phyloP scores from a whole-genome alignment of 345 rosid species.

The Arabidopsis arenosa region DNA sequence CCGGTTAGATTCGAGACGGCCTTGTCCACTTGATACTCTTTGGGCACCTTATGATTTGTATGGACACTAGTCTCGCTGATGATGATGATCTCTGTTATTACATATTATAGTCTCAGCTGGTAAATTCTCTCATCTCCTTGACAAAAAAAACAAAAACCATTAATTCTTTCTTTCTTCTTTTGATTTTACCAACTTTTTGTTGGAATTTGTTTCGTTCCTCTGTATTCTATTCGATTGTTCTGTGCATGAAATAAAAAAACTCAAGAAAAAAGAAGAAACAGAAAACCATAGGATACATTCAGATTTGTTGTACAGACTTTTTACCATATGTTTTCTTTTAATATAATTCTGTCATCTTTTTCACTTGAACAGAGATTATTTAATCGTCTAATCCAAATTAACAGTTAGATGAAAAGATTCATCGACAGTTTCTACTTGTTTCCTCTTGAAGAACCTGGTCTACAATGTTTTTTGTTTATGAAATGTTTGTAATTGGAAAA shows the following conservation, averaged over 20 bases:
- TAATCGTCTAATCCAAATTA: slow-evolving; percentile 11
- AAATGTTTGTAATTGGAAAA: neutral
- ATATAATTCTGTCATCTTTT: slow-evolving; percentile 9
- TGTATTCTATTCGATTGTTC: slow-evolving; percentile 44
- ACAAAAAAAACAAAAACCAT: neutral
- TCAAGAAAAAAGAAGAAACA: neutral
- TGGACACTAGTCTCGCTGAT: slow-evolving; percentile 54
- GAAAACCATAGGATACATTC: slow-evolving; percentile 29
- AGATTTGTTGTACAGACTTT: slow-evolving; percentile 38
- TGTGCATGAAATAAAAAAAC: slow-evolving; percentile 35
- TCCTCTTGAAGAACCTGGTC: neutral
- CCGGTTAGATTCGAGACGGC: slow-evolving; percentile 74
- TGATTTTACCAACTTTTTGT: neutral
- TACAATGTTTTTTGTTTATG: neutral
- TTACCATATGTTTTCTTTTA: neutral
- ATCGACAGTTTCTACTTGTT: slow-evolving; percentile 27
- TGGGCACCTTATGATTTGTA: slow-evolving; percentile 93
- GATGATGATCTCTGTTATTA: neutral
- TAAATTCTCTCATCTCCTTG: slow-evolving; percentile 36
- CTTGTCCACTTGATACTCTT: slow-evolving; percentile 83
- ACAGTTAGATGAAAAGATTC: neutral
- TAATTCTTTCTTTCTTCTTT: slow-evolving; percentile 25
- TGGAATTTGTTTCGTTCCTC: slow-evolving; percentile 37
- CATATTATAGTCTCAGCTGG: slow-evolving; percentile 34
- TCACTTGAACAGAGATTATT: neutral